Percentiles rank a stretch among this genome's conserved stretches.
These are phyloP conservation scores for Macrolepiota albuminosa DNA, from an alignment of 768 basidiomycete species.

Conservation along the genomic window DNA sequence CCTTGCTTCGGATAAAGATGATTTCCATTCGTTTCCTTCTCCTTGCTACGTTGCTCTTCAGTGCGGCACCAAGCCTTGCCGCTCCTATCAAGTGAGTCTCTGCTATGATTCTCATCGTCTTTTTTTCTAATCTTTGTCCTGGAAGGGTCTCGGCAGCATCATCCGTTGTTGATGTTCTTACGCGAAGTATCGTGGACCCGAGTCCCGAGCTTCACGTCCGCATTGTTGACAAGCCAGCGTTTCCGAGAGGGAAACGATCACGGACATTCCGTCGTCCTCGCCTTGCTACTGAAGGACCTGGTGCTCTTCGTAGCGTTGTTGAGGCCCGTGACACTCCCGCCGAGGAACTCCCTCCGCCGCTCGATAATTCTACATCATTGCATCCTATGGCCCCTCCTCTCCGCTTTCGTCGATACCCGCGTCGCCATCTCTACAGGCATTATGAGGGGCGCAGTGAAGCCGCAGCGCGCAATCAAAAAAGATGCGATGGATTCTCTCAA, in stretches of 20 bases:
- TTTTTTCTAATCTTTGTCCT: background rate
- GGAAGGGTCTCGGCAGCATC: slow-evolving; percentile 23
- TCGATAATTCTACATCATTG: background rate
- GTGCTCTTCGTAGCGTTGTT: slow-evolving; percentile 18
- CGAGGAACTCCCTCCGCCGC: slow-evolving; percentile 1
- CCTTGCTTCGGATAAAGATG: slow-evolving; percentile 30
- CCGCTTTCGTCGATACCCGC: slow-evolving; percentile 13
- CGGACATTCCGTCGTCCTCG: slow-evolving; percentile 23
- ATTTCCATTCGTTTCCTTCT: slow-evolving; percentile 34
- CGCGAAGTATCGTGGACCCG: slow-evolving; percentile 21
- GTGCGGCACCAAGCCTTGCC: slow-evolving; percentile 29
- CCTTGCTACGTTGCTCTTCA: slow-evolving; percentile 34
- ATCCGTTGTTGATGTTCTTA: slow-evolving; percentile 19
- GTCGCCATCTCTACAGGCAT: slow-evolving; percentile 18
- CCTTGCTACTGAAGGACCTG: slow-evolving; percentile 20
- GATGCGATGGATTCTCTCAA: slow-evolving; percentile 1
- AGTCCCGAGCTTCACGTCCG: slow-evolving; percentile 20
- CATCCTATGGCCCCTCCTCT: background rate
- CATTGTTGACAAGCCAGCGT: slow-evolving; percentile 24
- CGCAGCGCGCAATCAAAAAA: slow-evolving; percentile 3
- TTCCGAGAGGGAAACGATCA: slow-evolving; percentile 19
- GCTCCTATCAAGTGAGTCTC: slow-evolving; percentile 32
- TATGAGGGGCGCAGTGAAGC: slow-evolving; percentile 23
- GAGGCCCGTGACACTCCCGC: slow-evolving; percentile 23
- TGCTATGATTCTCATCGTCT: background rate